Evolutionary conservation across 2,329 filamentous ascomycete species (phyloP), one percentile per base, ranked within the genome.

Genomic region (Microcera coccophila): DNA sequence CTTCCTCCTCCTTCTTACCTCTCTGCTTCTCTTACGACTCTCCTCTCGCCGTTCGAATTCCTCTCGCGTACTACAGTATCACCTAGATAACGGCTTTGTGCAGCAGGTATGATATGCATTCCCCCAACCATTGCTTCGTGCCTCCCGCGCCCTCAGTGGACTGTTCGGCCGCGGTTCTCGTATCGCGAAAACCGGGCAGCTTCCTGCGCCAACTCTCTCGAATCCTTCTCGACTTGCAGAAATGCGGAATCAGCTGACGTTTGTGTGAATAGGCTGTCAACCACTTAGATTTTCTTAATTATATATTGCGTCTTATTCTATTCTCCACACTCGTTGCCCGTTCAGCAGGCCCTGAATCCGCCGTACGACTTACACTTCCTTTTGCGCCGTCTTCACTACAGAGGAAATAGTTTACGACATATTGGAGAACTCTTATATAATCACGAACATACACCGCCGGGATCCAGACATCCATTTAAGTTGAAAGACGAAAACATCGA

Each of bases 271-370:
- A 39, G 37, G 38, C 38, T 49, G 22, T 49, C 45, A 34, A n/a
- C 36, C 40, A 15, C 16, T 24, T 42, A 48, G 32, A 14, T 41
- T 60, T 56, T 44, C 38, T 39, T 57, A 62, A 54, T 50, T 58
- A 46, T 43, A 54, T 41, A 52, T 59, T 62, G 52, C 33, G 18
- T 8, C n/a, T 17, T 9, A 15, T 32, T 32, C 33, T 45, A 66
- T 63, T 61, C 55, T 55, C 55, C 8, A 20, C 18, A 17, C 42
- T 47, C 38, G 37, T 45, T 49, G 45, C 47, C 15, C 15, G 33
- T 76, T 76, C 74, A 77, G 74, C 74, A 71, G 73, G 73, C 66
- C 75, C 73, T 77, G 74, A 77, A 74, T 69, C 24, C 22, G 22
- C 22, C 12, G n/a, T 26, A 26, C 22, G 22, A 26, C 7, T 26